Evolutionary conservation across 2,329 filamentous ascomycete species (phyloP).

Genomic region (Claviceps lovelessii): DNA sequence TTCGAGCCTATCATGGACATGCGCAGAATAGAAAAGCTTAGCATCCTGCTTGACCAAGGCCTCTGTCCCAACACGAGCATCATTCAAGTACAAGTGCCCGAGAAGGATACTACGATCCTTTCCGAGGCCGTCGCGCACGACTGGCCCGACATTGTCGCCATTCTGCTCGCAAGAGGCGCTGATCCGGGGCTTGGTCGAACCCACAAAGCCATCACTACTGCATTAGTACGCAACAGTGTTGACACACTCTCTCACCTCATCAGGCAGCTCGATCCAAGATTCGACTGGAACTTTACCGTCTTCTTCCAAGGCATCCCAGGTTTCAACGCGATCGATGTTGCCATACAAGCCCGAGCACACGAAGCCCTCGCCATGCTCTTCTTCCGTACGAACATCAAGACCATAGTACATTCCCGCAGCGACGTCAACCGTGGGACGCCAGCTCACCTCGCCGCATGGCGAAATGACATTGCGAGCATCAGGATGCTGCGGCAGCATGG

Average conservation of each 20-base stretch:
- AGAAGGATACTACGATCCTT: neutral
- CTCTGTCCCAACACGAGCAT: neutral
- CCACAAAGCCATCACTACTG: neutral
- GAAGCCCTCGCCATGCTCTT: neutral
- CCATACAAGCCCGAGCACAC: neutral
- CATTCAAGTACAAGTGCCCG: neutral
- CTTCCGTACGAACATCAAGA: neutral
- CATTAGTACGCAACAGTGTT: neutral
- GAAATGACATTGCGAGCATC: neutral
- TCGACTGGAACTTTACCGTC: neutral
- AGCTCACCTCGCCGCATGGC: neutral
- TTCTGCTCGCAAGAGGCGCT: neutral
- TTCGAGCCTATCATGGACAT: neutral
- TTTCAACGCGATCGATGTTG: neutral
- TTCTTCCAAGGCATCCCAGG: neutral
- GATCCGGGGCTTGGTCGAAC: neutral
- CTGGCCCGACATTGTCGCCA: neutral
- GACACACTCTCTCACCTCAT: neutral
- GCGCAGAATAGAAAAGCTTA: neutral
- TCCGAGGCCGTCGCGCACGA: neutral
- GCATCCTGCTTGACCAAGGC: neutral
- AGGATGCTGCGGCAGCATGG: neutral
- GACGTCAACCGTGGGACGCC: constrained; percentile 1
- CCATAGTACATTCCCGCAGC: neutral
- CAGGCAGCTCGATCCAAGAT: neutral